Evolutionary conservation across 106 monocot genomes (phyloP), one percentile per base, ranked within the genome.

Genomic region (Platanthera zijinensis): DNA sequence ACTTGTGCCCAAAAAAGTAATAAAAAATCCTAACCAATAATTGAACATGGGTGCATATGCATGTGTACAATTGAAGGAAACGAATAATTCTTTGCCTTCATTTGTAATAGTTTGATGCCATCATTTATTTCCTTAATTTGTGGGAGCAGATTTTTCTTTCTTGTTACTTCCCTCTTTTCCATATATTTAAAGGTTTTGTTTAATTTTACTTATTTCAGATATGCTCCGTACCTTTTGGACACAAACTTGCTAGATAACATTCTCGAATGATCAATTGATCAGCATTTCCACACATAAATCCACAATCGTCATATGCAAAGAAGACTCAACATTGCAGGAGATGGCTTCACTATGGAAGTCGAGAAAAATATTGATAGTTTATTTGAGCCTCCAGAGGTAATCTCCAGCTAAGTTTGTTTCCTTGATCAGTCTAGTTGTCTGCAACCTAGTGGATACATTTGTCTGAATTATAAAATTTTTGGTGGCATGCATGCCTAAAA

Each of bases 171-270:
- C 57, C 57, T 57, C 6, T 57, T n/a, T 57, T 57, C n/a, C 18
- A 57, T 57, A 57, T n/a, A 18, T 57, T 57, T 57, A 19, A 57
- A n/a, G 17, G 17, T 66, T 3, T 30, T 25, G 30, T 32, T 11
- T 68, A 4, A 28, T 22, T 22, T 66, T 8, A 72, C 11, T 39
- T 45, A 11, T 76, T 82, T 76, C 78, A 99, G 99, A 94, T 94
- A 94, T 68, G 90, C 94, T 71, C 99, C 99, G 21, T 99, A 99
- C 74, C 94, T 99, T 78, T 99, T 99, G 83, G 94, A 99, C 73
- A 99, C 94, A 83, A 87, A 76, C 70, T 78, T 99, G 67, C 77
- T 99, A 77, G 99, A 99, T 76, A 89, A 88, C 81, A 99, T 99
- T 75, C 90, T 99, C 50, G 94, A 99, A 79, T 83, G 92, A 81